Base-by-base conservation (phyloP, 1,284 basidiomycete genomes). In the Heterobasidion parviporum region DNA sequence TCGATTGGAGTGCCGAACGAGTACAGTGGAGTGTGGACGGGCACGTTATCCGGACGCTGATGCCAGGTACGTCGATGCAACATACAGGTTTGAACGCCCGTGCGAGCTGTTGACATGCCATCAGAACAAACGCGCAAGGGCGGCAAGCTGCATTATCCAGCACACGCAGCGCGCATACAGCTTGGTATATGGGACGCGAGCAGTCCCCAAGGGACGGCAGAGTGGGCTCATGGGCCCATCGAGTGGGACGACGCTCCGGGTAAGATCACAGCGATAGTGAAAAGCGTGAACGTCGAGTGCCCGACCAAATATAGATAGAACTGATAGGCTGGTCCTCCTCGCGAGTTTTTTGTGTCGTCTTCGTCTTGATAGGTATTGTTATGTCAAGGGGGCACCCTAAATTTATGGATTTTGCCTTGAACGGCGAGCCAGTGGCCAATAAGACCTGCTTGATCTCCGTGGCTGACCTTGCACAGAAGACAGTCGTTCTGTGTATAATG, bases 161-260 rank as follows among this genome's bases (percentile, higher is more conserved):
- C 66, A 0, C 68, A 73, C 54, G 60, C 69, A 5, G 55, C 67
- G 12, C 70, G 72, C 9, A 58, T 76, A 6, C 73, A 74, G 57
- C 61, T 77, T 15, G 75, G 77, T 1, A 77, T 79, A 48, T 79
- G 77, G 76, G 77, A 79, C 57, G 75, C 74, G 3, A 78, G 75
- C 56, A 67, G 66, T 36, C 71, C 74, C 4, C 63, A 63, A 10
- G 76, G 76, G 0, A 79, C 77, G 1, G 69, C 74, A 4, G 68
- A 70, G 56, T 79, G 77, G 77, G 74, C 73, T 15, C 67, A 64
- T 33, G 77, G 77, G 8, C 77, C 77, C 3, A 72, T 79, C 44
- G 61, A 77, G 49, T 78, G 76, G 77, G 58, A 66, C 0, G 58
- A 56, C 1, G 67, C 68, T 8, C 73, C 73, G 3, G 58, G 57